Evolutionary conservation across 768 basidiomycete species (phyloP), one percentile per base, ranked within the genome.

Genomic region (Pulveroboletus frians): DNA sequence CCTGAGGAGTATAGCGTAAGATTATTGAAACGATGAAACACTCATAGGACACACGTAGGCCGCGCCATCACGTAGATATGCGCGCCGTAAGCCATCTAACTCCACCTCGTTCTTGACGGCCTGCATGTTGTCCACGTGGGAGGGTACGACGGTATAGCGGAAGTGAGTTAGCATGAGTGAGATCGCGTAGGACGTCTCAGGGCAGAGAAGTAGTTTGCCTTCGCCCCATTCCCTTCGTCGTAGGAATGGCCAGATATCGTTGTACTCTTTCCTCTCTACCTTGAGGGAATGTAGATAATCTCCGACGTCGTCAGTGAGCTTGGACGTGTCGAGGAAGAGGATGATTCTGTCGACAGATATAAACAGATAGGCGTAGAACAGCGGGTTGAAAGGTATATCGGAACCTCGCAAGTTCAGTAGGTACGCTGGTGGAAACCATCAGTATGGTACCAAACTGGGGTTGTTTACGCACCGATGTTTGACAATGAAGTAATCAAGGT

Each of bases 371-470:
- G 88, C 79, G 44, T 87, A 88, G 72, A 96, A 95, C 9, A 98
- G 78, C 0, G 95, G 95, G 63, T 91, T 93, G 73, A 83, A 90
- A 0, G 91, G 90, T 40, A 97, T 84, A 60, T 97, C 94, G 3
- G 80, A 77, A 31, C 93, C 94, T 42, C 95, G 85, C 46, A 94
- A 71, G 62, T 98, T 98, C 30, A 97, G 73, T 3, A 88, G 60
- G 73, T 91, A 96, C 0, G 95, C 95, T 81, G 69, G 27, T 20
- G 39, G 29, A 29, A 44, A 32, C 29, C 58, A 41, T 51, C 29
- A 55, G 30, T 18, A 21, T 21, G 14, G 21, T 35, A 39, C 40
- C 34, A 29, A 31, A 42, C 10, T 8, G 20, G 39, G 37, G 9
- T 37, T 3, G 9, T 45, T 36, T 15, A 67, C 80, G 48, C 55